Base-by-base conservation (phyloP, 169 alveolate genomes). In the Eimeria brunetti region DNA sequence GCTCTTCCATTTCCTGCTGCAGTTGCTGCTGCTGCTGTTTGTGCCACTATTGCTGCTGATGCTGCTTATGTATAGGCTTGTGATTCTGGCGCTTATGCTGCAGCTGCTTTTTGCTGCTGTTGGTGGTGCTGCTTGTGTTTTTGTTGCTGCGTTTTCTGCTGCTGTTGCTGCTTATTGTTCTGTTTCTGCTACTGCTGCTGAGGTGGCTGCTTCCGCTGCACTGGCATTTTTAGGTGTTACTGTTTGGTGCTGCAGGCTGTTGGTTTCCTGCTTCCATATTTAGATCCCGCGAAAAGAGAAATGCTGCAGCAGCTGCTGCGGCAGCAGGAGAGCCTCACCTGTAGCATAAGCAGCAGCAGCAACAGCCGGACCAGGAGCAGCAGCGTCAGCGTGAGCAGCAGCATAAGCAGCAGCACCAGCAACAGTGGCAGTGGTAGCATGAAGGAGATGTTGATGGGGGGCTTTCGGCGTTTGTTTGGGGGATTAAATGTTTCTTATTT, bases 281-380 rank as follows among this genome's bases (percentile, higher is more conserved):
- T 73, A 36, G 51, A 73, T 20, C 49, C 56, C 36, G 11, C 83
- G 38, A 8, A 73, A 36, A 33, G 56, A 5, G 83, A 73, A 33
- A 20, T 73, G 78, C 78, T 67, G 78, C 78, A n/a, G 78, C 78
- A 67, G 78, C 78, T 67, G 78, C 78, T 67, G 78, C 51, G 27
- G 27, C 27, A 33, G 46, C 46, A 73, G 51, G 83, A 38, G 27
- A 51, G 20, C 14, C 14, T 51, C 60, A 7, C 83, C 51, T 64
- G 75, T 20, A 22, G 75, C 75, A 18, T 27, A 24, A 18, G 38
- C 75, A 18, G 75, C 75, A 64, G 75, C 30, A 64, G 75, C 30
- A 64, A 24, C 14, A 51, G 60, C 14, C 7, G 60, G 14, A 14
- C 60, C n/a, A n/a, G n/a, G n/a, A n/a, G n/a, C n/a, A n/a, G n/a